Evolutionary conservation across 345 rosid species (phyloP).

Genomic region (Rhodamnia rubescens): DNA sequence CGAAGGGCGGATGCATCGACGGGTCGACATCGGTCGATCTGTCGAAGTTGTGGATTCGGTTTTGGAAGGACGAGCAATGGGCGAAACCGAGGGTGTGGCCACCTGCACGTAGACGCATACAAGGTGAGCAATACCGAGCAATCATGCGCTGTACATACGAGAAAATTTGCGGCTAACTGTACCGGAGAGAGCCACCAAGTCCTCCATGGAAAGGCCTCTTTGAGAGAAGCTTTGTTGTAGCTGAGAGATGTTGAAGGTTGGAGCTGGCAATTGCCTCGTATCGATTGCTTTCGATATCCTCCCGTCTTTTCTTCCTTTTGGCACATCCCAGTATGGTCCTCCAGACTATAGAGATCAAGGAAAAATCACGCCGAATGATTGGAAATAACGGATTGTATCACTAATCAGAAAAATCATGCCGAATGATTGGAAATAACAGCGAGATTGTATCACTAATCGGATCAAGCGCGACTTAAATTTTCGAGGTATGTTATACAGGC

Average conservation of each 20-base stretch:
- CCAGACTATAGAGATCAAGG: constrained; percentile 48
- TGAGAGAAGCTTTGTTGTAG: constrained; percentile 67
- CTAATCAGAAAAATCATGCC: too few relatives aligned
- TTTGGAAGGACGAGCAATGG: constrained; percentile 83
- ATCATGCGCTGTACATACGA: not conserved
- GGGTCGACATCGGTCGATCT: constrained; percentile 47
- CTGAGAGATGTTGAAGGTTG: constrained; percentile 62
- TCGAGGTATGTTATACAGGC: too few relatives aligned
- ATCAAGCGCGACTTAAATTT: not conserved
- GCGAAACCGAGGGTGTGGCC: constrained; percentile 91
- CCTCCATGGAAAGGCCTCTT: constrained; percentile 61
- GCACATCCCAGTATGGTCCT: constrained; percentile 83
- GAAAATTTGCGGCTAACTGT: not conserved
- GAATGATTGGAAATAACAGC: too few relatives aligned
- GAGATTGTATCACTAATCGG: not conserved
- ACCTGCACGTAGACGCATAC: constrained; percentile 14
- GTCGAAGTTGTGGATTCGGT: constrained; percentile 72
- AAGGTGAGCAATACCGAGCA: not conserved
- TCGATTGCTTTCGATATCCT: constrained; percentile 72
- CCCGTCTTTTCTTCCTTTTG: constrained; percentile 84
- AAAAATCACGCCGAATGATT: not conserved
- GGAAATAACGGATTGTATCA: not conserved
- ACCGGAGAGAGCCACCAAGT: constrained; percentile 84
- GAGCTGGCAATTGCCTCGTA: constrained; percentile 75
- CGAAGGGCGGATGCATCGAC: constrained; percentile 48